Evolutionary conservation across 148 eudicot species (phyloP), one percentile per base, ranked within the genome.

Genomic region (Fallopia convolvulus): DNA sequence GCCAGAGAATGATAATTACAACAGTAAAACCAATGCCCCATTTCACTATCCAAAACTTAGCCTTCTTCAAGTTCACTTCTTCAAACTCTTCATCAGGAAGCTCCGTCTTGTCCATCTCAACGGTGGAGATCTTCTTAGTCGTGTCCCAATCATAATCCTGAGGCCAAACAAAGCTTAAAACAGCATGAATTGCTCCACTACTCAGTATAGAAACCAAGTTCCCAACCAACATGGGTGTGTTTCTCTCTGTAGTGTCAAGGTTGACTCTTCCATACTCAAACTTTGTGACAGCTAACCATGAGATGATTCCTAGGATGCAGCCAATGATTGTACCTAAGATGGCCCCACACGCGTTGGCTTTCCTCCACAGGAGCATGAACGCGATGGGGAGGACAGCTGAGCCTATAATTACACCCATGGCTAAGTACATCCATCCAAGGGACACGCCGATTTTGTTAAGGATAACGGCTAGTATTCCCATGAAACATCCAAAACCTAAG

Each of bases 361-460:
- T 95, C 66, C 88, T 78, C 99, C 97, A 95, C 7, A 95, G 87
- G 58, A 95, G 97, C 87, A 93, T 82, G 78, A 95, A 95, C 26
- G 96, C 99, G 44, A 95, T 92, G 68, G 99, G 99, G 73, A 95
- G 75, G 71, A 95, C 99, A 5, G 99, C 99, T 13, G 99, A 95
- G 3, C 99, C 99, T 2, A 95, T 87, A 76, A 95, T 76, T 33
- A 92, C 92, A 61, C 99, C 99, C 97, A 84, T 92, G 73, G 99
- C 97, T 65, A 92, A 83, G 82, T 95, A 95, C 97, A 95, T 92
- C 99, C 99, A 95, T 15, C 97, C 93, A 0, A 95, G 81, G 7
- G 99, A 90, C 72, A 95, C 93, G 11, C 93, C 97, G 6, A 92
- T 96, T 74, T 89, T 90, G 91, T 95, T 95, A 47, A 95, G 82